Percentiles rank a stretch among this genome's conserved stretches.
Conservation (phyloP, 352 stramenopile genomes). For the Labyrinthula sp. region DNA sequence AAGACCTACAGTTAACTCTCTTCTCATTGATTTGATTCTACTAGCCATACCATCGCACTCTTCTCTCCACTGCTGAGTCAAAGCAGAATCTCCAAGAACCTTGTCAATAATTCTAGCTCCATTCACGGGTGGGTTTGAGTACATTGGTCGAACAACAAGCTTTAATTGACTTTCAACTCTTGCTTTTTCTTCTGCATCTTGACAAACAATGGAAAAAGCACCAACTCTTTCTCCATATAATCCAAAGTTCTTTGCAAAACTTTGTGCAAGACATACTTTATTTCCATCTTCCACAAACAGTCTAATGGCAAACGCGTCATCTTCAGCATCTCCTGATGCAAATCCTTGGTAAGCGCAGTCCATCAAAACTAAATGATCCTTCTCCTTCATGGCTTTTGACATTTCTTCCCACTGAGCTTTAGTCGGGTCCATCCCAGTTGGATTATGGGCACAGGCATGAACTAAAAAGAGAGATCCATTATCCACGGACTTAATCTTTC, state of each 20-base stretch:
- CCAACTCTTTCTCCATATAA: conserved; percentile 96
- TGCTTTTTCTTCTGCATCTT: conserved; percentile 72
- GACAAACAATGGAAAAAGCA: conserved; percentile 76
- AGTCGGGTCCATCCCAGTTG: conserved; percentile 84
- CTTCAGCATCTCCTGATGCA: conserved; percentile 78
- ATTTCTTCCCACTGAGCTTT: conserved; percentile 93
- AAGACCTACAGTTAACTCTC: conserved; percentile 40
- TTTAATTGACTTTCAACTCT: conserved; percentile 91
- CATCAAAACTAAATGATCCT: conserved; percentile 90
- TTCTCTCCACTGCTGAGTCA: conserved; percentile 65
- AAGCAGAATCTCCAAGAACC: conserved; percentile 67
- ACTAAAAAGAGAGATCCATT: conserved; percentile 83
- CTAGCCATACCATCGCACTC: conserved; percentile 84
- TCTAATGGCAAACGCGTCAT: conserved; percentile 77
- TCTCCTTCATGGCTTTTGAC: conserved; percentile 72
- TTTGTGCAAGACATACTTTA: conserved; percentile 84
- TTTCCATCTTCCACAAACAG: conserved; percentile 95
- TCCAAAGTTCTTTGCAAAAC: conserved; percentile 99
- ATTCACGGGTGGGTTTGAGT: conserved; percentile 94
- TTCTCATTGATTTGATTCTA: conserved; percentile 75
- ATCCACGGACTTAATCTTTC: conserved; percentile 73
- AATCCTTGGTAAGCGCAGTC: conserved; percentile 98
- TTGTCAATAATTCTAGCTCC: conserved; percentile 88
- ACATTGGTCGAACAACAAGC: conserved; percentile 92
- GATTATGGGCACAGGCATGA: conserved; percentile 97